phyloP scores from a whole-genome alignment of 305 asterid genomes.

The Rubia peregrina region DNA sequence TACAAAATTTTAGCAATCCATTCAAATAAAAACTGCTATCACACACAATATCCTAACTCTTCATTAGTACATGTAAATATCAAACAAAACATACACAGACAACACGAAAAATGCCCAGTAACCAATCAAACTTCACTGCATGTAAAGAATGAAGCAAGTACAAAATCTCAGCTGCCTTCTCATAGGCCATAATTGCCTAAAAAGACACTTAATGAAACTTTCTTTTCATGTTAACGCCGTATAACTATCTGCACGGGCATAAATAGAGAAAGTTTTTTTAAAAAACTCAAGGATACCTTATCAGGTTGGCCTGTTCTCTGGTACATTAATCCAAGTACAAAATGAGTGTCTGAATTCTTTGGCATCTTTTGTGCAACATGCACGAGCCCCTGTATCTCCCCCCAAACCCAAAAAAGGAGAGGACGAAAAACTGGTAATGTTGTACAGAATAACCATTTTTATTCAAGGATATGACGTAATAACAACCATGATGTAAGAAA shows the following conservation, averaged over 20 bases:
- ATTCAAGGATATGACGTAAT: background rate
- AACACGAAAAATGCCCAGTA: too few relatives aligned
- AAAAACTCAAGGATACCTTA: constrained; percentile 57
- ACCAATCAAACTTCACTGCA: too few relatives aligned
- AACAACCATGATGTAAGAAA: background rate
- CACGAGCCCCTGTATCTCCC: constrained; percentile 60
- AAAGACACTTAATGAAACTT: constrained; percentile 19
- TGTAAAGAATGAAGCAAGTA: too few relatives aligned
- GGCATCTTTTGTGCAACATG: constrained; percentile 98
- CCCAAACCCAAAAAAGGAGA: constrained; percentile 3
- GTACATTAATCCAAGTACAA: constrained; percentile 90
- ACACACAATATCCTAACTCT: too few relatives aligned
- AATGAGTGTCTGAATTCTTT: constrained; percentile 90
- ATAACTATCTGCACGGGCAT: constrained; percentile 7
- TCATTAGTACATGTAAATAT: too few relatives aligned
- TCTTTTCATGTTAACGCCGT: background rate
- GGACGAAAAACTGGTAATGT: constrained; percentile 18
- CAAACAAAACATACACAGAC: too few relatives aligned
- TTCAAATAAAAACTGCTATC: too few relatives aligned
- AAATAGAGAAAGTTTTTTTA: too few relatives aligned
- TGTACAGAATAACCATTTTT: background rate
- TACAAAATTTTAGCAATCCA: too few relatives aligned
- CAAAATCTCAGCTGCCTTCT: constrained; percentile 86
- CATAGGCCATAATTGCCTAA: constrained; percentile 81
- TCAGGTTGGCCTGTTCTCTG: constrained; percentile 98